phyloP scores from a whole-genome alignment of 352 stramenopile genomes.

The Phytophthora megakarya region DNA sequence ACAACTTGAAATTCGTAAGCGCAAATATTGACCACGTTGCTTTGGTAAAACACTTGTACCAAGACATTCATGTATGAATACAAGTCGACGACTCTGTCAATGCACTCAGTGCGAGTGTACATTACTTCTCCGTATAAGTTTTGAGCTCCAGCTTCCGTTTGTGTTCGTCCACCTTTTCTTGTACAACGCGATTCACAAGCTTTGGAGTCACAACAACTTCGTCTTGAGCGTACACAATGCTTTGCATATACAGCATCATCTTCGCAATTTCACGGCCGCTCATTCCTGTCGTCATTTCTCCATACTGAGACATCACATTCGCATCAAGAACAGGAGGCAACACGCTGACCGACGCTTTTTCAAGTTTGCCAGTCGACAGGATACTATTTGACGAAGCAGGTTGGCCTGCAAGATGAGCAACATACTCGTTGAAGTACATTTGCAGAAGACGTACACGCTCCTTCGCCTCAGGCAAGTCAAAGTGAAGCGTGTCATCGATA shows the following conservation, averaged over 20 bases:
- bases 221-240: conserved; percentile 78
- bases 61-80: too few relatives aligned
- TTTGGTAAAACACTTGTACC: too few relatives aligned
- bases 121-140: conserved; percentile 46
- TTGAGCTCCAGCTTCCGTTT: conserved; percentile 68
- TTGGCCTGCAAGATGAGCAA: conserved; percentile 34
- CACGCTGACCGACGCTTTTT: conserved; percentile 24
- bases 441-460: conserved; percentile 68
- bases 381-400: not conserved
- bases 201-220: conserved; percentile 53
- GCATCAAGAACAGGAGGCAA: conserved; percentile 21
- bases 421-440: conserved; percentile 76
- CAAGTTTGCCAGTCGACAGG: conserved; percentile 1
- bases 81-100: too few relatives aligned
- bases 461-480: conserved; percentile 67
- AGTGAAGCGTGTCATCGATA: conserved; percentile 85
- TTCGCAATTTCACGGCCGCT: conserved; percentile 88
- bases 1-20: too few relatives aligned
- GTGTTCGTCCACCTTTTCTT: conserved; percentile 80
- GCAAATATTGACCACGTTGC: not conserved
- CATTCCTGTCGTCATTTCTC: conserved; percentile 69
- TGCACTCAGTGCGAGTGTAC: too few relatives aligned
- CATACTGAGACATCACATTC: conserved; percentile 52
- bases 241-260: conserved; percentile 88
- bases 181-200: conserved; percentile 63